A percentile compares a stretch with the other conserved stretches of the same genome.
phyloP scores from a whole-genome alignment of 768 basidiomycete genomes.

The Lactarius trivialis region DNA sequence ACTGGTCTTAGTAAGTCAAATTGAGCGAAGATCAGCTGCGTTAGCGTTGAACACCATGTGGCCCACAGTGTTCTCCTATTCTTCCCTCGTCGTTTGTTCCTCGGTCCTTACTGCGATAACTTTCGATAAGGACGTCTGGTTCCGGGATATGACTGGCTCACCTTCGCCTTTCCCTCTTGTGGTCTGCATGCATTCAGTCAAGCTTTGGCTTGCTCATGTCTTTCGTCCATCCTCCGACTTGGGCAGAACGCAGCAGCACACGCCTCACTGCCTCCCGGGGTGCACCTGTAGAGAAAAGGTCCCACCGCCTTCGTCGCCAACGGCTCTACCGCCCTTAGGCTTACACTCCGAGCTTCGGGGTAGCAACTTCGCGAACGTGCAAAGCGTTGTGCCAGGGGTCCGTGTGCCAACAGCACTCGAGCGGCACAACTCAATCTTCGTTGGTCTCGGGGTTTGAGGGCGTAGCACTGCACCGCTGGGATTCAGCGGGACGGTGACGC shows the following conservation, averaged over 20 bases:
- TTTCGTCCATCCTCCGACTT: not conserved
- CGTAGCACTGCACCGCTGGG: not conserved
- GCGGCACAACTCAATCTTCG: conserved; percentile 21
- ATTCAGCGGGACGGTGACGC: not conserved
- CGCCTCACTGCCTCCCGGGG: conserved; percentile 18
- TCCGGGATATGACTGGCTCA: conserved; percentile 21
- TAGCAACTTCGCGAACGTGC: not conserved
- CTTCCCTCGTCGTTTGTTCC: conserved; percentile 5
- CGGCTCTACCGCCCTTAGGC: conserved; percentile 17
- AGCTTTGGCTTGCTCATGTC: conserved; percentile 6
- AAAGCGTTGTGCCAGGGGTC: conserved; percentile 18
- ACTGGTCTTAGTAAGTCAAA: conserved; percentile 15
- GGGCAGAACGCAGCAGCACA: not conserved
- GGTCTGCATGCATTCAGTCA: conserved; percentile 4
- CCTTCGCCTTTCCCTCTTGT: conserved; percentile 22
- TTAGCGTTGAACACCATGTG: not conserved
- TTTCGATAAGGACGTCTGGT: conserved; percentile 23
- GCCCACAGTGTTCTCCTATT: conserved; percentile 13
- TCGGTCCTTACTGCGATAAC: conserved; percentile 17
- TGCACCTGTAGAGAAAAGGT: conserved; percentile 21
- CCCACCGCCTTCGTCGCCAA: conserved; percentile 16
- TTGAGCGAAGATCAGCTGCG: not conserved
- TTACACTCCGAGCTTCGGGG: not conserved
- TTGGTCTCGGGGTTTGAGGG: conserved; percentile 19
- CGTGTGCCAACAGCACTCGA: conserved; percentile 22